phyloP scores from a whole-genome alignment of 257 asterid species.

The Lavandula angustifolia region DNA sequence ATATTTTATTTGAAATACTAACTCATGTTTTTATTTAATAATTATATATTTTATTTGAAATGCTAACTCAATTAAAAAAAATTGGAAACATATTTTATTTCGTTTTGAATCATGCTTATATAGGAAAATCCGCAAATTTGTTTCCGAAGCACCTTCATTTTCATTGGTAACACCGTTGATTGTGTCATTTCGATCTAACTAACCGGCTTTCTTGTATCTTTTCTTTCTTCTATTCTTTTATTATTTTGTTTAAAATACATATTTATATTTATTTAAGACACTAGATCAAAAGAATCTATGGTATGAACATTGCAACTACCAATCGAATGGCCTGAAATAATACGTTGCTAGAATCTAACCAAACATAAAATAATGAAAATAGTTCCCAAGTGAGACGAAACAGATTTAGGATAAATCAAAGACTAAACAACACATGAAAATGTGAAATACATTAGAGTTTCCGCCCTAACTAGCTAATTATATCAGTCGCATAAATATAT shows the following conservation, averaged over 20 bases:
- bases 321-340: not conserved
- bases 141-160: slow-evolving; percentile 6
- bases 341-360: not conserved
- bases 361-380: slow-evolving; percentile 6
- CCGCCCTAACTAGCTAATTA: slow-evolving; percentile 41
- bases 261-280: not conserved
- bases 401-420: slow-evolving; percentile 28
- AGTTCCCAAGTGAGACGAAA: slow-evolving; percentile 11
- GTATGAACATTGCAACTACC: not conserved
- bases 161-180: slow-evolving; percentile 28
- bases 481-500: slow-evolving; percentile 23
- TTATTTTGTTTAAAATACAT: not conserved
- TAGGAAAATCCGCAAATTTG: slow-evolving; percentile 21
- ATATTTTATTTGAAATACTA: no score
- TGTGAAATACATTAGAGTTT: slow-evolving; percentile 32
- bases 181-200: slow-evolving; percentile 13
- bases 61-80: no score
- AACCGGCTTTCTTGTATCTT: slow-evolving; percentile 18
- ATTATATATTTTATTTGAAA: no score
- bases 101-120: not conserved
- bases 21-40: no score
- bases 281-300: not conserved
- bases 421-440: not conserved
- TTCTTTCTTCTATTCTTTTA: not conserved
- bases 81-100: no score